Percentiles rank a stretch among this genome's conserved stretches.
phyloP scores from a whole-genome alignment of 2,329 filamentous ascomycete species.

The Knoxdaviesia capensis region DNA sequence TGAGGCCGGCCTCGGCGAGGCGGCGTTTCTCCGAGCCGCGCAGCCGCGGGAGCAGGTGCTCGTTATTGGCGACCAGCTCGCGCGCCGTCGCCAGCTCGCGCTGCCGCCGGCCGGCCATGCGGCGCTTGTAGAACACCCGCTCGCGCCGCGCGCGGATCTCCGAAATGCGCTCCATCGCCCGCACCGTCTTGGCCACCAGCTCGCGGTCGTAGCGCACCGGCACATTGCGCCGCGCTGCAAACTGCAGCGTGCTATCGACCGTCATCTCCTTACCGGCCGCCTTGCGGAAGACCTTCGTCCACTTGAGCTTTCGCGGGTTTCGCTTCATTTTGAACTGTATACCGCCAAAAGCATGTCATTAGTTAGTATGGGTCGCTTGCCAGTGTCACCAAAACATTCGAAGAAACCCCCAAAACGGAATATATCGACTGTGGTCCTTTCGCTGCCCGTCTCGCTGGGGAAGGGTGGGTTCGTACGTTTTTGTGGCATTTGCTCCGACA shows the following conservation, averaged over 20 bases:
- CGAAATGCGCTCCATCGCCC: constrained; percentile 76
- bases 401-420: too few species aligned
- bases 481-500: constrained; percentile 39
- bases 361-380: constrained; percentile 2
- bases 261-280: constrained; percentile 67
- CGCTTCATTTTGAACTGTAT: constrained; percentile 86
- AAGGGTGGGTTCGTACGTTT: constrained; percentile 21
- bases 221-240: constrained; percentile 81
- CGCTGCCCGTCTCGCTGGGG: not conserved
- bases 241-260: constrained; percentile 83
- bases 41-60: constrained; percentile 70
- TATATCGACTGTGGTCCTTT: not conserved
- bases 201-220: constrained; percentile 93
- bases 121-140: constrained; percentile 80
- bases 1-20: constrained; percentile 30
- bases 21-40: constrained; percentile 40
- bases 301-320: constrained; percentile 89
- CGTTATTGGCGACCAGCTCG: constrained; percentile 78
- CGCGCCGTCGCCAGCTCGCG: constrained; percentile 59
- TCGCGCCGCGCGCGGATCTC: constrained; percentile 74
- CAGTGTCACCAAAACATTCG: not conserved
- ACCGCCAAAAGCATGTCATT: not conserved
- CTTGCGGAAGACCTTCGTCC: constrained; percentile 86
- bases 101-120: constrained; percentile 80
- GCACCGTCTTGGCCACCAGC: constrained; percentile 67